Evolutionary conservation across 169 alveolate genomes (phyloP), one percentile per base, ranked within the genome.

Genomic region (Plasmodium yoelii): DNA sequence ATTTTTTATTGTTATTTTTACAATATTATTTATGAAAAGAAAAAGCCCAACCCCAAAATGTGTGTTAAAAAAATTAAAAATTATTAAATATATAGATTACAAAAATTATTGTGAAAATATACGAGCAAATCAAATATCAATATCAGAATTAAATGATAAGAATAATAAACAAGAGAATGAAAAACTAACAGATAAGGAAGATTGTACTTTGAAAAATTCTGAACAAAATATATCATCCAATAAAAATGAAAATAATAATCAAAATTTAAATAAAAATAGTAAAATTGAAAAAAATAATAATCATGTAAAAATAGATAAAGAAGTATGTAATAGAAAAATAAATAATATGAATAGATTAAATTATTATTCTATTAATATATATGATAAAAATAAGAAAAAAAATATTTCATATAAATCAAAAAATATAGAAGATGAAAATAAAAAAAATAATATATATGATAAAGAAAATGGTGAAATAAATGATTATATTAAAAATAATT

Each of bases 1-100:
- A 28, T 70, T 86, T 34, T 59, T 53, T 59, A 19, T 69, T 19
- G 68, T 86, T 34, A 53, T 86, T 22, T 59, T 86, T 15, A 59
- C 59, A 44, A 46, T 86, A 57, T 1, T 80, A 12, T 65, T 80
- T 80, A 13, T 67, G 18, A 86, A 70, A 63, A 70, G 75, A 47
- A 86, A 86, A 63, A 86, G 87, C 15, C 91, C 91, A 3, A 86
- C 91, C 0, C 91, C 91, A 7, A 86, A 86, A 64, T 59, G 51
- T 24, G 60, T 86, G 13, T 70, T 86, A 39, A 86, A 86, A 42
- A 86, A 86, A 60, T 60, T 86, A 51, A 86, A 86, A 69, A 70
- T 86, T n/a, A 86, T 86, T 59, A 86, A 68, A 64, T 86, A 69
- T 70, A 22, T 42, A 18, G 91, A 86, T 12, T 86, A 86, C 47